Base-by-base conservation (phyloP, 2,329 filamentous ascomycete species). In the Penicillium decumbens region DNA sequence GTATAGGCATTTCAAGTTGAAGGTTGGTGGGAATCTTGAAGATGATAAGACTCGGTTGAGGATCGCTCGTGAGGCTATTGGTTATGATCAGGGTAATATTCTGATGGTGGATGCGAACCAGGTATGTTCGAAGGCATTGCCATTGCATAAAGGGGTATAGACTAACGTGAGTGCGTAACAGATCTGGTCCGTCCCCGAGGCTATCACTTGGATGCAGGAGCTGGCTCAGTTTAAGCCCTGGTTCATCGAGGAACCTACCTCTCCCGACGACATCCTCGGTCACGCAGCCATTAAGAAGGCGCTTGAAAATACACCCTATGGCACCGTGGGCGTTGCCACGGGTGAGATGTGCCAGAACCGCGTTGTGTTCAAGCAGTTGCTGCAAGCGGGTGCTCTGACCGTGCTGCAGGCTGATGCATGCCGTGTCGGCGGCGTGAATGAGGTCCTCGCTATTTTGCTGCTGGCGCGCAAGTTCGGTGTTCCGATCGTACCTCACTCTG, bases 321-420 rank as follows among this genome's bases (percentile, higher is more conserved):
- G 70, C 61, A 83, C 87, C 0, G 89, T 95, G 61, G 88, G 88
- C 50, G 90, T 95, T 4, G 90, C 90, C 6, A 95, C 90, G 0
- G 90, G 90, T 55, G 90, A 95, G 75, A 95, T 95, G 89, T 93
- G 89, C 75, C 90, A 95, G 76, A 95, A 95, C 77, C 84, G 90
- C 33, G 88, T 95, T 57, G 82, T 95, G 63, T 95, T 95, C 81
- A 95, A 95, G 79, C 90, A 95, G 73, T 81, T 95, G 53, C 80
- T 95, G 44, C 81, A 85, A 67, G 77, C 82, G 2, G 86, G 86
- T 43, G 88, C 89, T 53, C 88, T 95, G 61, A 89, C 93, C 64
- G 83, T 95, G 18, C 89, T 89, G 68, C 90, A 95, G 72, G 87
- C 93, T 61, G 90, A 95, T 63, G 90, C 90, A 3, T 95, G 89